These are phyloP conservation scores for Arthrobotrys conoides DNA, from an alignment of 2,329 filamentous ascomycete species.

Conservation along the genomic window DNA sequence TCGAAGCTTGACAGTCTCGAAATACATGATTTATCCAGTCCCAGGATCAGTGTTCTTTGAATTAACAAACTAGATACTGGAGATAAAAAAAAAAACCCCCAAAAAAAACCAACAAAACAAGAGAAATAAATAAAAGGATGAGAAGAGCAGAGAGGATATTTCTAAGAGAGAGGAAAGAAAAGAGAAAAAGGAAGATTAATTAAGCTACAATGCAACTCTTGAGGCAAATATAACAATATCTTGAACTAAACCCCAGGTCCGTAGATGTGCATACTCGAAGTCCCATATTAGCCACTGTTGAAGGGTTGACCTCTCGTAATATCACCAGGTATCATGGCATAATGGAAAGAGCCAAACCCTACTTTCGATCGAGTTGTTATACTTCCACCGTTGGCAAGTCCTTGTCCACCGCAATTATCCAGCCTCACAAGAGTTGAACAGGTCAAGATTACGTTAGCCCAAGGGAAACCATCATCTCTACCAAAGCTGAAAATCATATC, in stretches of 20 bases:
- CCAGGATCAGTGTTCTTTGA: background rate
- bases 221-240: background rate
- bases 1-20: background rate
- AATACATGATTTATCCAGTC: background rate
- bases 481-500: background rate
- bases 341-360: conserved; percentile 26
- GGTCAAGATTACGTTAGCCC: background rate
- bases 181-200: background rate
- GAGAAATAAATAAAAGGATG: no score
- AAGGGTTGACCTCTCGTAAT: background rate
- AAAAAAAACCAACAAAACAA: no score
- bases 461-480: background rate
- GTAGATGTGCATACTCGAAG: background rate
- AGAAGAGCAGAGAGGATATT: no score
- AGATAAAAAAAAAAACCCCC: background rate
- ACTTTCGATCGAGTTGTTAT: conserved; percentile 17
- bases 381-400: conserved; percentile 17
- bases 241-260: no score
- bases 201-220: no score
- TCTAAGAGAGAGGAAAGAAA: background rate
- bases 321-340: background rate
- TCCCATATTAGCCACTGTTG: background rate
- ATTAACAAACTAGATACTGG: background rate
- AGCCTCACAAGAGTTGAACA: background rate
- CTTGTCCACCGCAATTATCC: conserved; percentile 1